Base-by-base conservation (phyloP, 2,329 filamentous ascomycete species). In the Aspergillus oerlinghausenensis region DNA sequence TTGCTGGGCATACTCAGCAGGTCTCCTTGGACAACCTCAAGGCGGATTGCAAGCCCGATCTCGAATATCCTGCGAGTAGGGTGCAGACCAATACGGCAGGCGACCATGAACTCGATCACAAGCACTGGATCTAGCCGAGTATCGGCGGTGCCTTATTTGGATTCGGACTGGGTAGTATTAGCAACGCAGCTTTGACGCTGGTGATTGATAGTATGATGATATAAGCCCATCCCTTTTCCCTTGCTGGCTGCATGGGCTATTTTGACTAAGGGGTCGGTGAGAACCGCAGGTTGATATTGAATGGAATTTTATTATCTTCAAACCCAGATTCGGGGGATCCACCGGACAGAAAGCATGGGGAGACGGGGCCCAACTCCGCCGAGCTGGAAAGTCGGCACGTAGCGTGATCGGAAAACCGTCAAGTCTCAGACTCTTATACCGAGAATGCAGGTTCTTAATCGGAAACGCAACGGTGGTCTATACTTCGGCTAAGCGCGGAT, bases 51-150 rank as follows among this genome's bases (percentile, higher is more conserved):
- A 62, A 62, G 54, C 47, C 58, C 11, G 45, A 53, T 21, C 48
- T 52, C 21, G 59, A 61, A 14, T 26, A 49, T 26, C 6, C 17
- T 8, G 3, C 49, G 11, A 49, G 17, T 8, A 23, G 42, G 11
- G 8, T 28, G 3, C 28, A 63, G 59, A 17, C 63, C 26, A 19
- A 51, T n/a, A 21, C 52, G 42, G 29, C 58, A 25, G 55, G 58
- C 14, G 52, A 62, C 19, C 63, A 65, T 32, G 64, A 66, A 17
- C 50, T 73, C 10, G 69, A 73, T 35, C 42, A 55, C 4, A 66
- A 26, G 74, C 75, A 77, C 40, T 78, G 74, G 73, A 74, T 78
- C 7, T 73, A 67, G 29, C 74, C 75, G 0, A 74, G 68, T 1
- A 60, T 77, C 0, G 75, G 69, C 0, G 70, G 73, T 2, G 72